Base-by-base conservation (phyloP, 2,329 filamentous ascomycete species). In the Penicillium concentricum region DNA sequence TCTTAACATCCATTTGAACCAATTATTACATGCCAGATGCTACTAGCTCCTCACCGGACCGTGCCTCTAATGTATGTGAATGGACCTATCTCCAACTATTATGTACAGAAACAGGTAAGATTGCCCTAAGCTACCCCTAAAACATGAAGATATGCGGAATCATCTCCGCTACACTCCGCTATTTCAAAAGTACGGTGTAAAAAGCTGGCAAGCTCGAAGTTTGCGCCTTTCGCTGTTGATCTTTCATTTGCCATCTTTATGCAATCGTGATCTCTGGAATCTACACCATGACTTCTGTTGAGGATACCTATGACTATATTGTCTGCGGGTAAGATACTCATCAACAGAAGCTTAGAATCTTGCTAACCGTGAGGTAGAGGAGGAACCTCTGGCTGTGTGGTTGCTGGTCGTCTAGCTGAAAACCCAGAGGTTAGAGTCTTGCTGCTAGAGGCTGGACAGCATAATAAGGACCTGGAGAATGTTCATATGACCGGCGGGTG, bases 321-420 rank as follows among this genome's bases (percentile, higher is more conserved):
- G 57, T 72, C 34, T 72, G 69, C 54, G 69, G 69, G 69, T 70
- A 54, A 54, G 63, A 58, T 15, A 37, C 30, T 41, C 13, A 34
- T 9, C 12, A 1, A 4, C 3, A 15, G 3, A 3, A 32, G 12
- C 16, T 22, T 16, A 20, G 4, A 10, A 18, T 16, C 9, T 44
- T 45, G 41, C 43, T 60, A 15, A 63, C 26, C 2, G 22, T 20
- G 5, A 13, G 4, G 8, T 28, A 78, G 79, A 51, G 79, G 78
- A 37, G 79, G 79, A 7, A 81, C 79, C 7, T 72, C 79, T 5
- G 79, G 79, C 20, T 80, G 78, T 61, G 79, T 81, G 1, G 74
- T 81, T 34, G 79, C 79, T 22, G 76, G 73, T 13, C 78, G 79
- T 15, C 70, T 81, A 2, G 78, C 78, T 0, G 78, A 81, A 61